Conservation (phyloP, 495 filamentous ascomycete genomes). For the Penicillium pancosmium region DNA sequence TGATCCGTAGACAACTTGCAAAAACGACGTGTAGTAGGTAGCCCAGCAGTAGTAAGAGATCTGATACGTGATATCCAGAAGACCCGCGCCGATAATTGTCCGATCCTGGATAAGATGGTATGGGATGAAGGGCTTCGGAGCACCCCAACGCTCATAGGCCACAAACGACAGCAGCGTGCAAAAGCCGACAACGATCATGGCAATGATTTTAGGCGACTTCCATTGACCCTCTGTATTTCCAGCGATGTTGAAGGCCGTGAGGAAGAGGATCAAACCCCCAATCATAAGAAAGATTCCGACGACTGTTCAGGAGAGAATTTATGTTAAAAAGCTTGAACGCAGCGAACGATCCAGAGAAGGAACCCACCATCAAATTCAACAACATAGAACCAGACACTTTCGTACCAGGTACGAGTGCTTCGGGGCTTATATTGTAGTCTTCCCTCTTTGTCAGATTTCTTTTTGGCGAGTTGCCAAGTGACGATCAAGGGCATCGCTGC, state of each 20-base stretch:
- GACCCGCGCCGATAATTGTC: slow-evolving; percentile 64
- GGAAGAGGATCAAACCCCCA: slow-evolving; percentile 59
- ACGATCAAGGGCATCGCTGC: slow-evolving; percentile 51
- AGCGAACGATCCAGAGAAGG: neutral
- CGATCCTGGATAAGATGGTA: slow-evolving; percentile 60
- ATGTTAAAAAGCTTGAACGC: neutral
- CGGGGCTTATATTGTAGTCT: slow-evolving; percentile 30
- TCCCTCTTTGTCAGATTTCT: slow-evolving; percentile 53
- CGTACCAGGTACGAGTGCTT: slow-evolving; percentile 37
- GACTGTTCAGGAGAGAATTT: slow-evolving; percentile 24
- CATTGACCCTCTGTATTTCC: slow-evolving; percentile 49
- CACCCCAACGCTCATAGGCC: slow-evolving; percentile 57
- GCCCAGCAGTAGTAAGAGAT: slow-evolving; percentile 57
- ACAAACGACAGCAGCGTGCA: slow-evolving; percentile 55
- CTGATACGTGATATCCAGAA: slow-evolving; percentile 59
- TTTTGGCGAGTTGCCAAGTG: slow-evolving; percentile 53
- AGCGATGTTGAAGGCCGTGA: slow-evolving; percentile 61
- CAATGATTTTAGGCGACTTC: slow-evolving; percentile 53
- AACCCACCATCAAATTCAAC: slow-evolving; percentile 59
- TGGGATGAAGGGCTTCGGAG: slow-evolving; percentile 60
- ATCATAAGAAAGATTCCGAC: slow-evolving; percentile 59
- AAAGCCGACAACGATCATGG: slow-evolving; percentile 60
- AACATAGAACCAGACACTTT: slow-evolving; percentile 52
- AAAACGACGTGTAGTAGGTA: slow-evolving; percentile 64
- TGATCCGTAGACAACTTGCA: slow-evolving; percentile 68